These are phyloP conservation scores for Phytophthora kernoviae DNA, from an alignment of 352 stramenopile species.

Conservation along the genomic window DNA sequence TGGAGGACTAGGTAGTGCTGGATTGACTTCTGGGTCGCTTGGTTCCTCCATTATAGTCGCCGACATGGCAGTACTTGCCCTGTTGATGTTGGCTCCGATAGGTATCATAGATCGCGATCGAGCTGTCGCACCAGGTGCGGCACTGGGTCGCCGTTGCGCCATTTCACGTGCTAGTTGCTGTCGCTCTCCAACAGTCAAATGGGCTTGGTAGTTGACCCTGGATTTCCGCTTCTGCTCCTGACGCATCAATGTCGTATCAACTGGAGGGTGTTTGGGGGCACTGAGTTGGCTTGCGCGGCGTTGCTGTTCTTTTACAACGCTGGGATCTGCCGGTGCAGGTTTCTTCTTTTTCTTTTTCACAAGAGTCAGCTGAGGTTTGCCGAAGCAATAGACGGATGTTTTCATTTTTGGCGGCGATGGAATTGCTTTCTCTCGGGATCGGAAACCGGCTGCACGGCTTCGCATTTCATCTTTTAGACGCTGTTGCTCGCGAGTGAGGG, in stretches of 20 bases:
- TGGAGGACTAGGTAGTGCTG: slow-evolving; percentile 16
- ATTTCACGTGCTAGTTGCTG: slow-evolving; percentile 62
- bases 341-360: slow-evolving; percentile 47
- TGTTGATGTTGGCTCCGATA: slow-evolving; percentile 20
- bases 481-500: slow-evolving; percentile 59
- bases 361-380: slow-evolving; percentile 38
- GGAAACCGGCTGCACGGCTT: slow-evolving; percentile 60
- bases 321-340: slow-evolving; percentile 31
- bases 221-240: slow-evolving; percentile 69
- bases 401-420: slow-evolving; percentile 58
- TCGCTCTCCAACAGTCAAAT: slow-evolving; percentile 71
- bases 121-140: slow-evolving; percentile 13
- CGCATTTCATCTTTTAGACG: slow-evolving; percentile 71
- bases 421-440: slow-evolving; percentile 63
- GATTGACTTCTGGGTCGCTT: background rate
- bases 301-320: slow-evolving; percentile 54
- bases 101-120: slow-evolving; percentile 30
- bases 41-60: slow-evolving; percentile 12
- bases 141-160: slow-evolving; percentile 37
- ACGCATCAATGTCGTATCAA: slow-evolving; percentile 62
- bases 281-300: slow-evolving; percentile 64
- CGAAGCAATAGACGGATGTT: slow-evolving; percentile 58
- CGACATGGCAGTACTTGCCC: slow-evolving; percentile 10
- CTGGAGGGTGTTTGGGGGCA: slow-evolving; percentile 61
- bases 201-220: slow-evolving; percentile 56